Conservation (phyloP, 208 protist genomes). For the Wallacemonas sp. region DNA sequence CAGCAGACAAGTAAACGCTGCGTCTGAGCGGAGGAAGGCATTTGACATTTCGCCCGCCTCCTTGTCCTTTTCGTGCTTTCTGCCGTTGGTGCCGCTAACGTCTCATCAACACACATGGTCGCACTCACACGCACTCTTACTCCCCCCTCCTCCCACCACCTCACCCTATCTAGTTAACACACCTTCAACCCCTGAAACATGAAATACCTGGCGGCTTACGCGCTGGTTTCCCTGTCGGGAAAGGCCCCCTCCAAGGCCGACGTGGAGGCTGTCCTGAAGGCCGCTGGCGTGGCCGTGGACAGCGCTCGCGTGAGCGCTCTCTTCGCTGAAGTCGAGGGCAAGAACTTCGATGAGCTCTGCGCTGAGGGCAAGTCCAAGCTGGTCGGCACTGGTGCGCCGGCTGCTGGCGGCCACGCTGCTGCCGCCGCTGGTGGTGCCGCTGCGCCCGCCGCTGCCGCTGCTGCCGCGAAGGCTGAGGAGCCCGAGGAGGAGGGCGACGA, state of each 20-base stretch:
- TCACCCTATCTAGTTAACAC: no score
- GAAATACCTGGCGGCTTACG: conserved; percentile 94
- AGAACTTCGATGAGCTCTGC: conserved; percentile 90
- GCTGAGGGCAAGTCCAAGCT: conserved; percentile 88
- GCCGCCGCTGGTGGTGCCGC: conserved; percentile 39
- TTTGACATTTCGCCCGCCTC: no score
- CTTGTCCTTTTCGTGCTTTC: no score
- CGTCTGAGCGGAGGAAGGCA: no score
- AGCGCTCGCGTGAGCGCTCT: conserved; percentile 61
- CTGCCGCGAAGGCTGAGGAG: conserved; percentile 50
- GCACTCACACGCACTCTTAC: no score
- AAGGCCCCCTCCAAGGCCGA: conserved; percentile 77
- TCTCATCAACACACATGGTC: no score
- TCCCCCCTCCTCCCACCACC: no score
- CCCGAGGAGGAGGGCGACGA: conserved; percentile 87
- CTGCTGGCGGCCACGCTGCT: conserved; percentile 33
- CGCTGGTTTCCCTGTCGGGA: conserved; percentile 85
- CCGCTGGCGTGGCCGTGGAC: conserved; percentile 84
- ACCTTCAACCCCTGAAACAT: conserved; percentile 39
- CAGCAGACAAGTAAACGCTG: no score
- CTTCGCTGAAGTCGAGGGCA: conserved; percentile 86
- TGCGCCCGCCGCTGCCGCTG: conserved; percentile 48
- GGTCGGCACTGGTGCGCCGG: conserved; percentile 53
- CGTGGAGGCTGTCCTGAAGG: conserved; percentile 90
- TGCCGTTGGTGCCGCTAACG: no score